Percentiles rank a stretch among this genome's conserved stretches.
Conservation (phyloP, 225 moss, liverwort and hornwort genomes). For the Physcomitrellopsis africana region DNA sequence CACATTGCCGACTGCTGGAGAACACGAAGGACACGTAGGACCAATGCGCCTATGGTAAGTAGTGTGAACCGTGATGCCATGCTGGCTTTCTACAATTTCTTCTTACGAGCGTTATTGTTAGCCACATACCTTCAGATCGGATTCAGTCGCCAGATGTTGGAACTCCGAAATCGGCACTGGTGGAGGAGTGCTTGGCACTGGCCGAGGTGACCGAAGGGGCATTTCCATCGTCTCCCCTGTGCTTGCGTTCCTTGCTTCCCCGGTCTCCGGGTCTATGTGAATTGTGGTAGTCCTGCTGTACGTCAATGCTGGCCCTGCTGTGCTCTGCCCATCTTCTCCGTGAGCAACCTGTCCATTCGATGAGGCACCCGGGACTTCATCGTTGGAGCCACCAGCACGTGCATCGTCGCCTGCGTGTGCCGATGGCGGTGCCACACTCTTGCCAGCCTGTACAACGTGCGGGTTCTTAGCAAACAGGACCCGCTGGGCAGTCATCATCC, state of each 20-base stretch:
- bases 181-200: conserved; percentile 53
- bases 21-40: neutral
- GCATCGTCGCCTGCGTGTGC: conserved; percentile 19
- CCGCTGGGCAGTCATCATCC: neutral
- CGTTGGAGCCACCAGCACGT: conserved; percentile 43
- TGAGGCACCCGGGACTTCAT: conserved; percentile 26
- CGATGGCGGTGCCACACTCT: conserved; percentile 26
- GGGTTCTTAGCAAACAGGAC: conserved; percentile 21
- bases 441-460: conserved; percentile 38
- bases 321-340: conserved; percentile 34
- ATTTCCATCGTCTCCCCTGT: conserved; percentile 71
- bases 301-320: conserved; percentile 17
- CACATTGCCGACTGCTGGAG: neutral
- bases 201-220: conserved; percentile 53
- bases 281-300: conserved; percentile 44
- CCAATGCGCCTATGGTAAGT: neutral
- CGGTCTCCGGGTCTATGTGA: conserved; percentile 54
- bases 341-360: conserved; percentile 53
- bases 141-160: conserved; percentile 90
- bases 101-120: neutral
- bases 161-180: conserved; percentile 87
- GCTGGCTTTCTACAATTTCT: neutral
- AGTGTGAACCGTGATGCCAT: neutral
- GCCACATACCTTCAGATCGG: conserved; percentile 84
- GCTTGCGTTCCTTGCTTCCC: conserved; percentile 64